Conservation (phyloP, 78 protist genomes). For the Bodo saltans region DNA sequence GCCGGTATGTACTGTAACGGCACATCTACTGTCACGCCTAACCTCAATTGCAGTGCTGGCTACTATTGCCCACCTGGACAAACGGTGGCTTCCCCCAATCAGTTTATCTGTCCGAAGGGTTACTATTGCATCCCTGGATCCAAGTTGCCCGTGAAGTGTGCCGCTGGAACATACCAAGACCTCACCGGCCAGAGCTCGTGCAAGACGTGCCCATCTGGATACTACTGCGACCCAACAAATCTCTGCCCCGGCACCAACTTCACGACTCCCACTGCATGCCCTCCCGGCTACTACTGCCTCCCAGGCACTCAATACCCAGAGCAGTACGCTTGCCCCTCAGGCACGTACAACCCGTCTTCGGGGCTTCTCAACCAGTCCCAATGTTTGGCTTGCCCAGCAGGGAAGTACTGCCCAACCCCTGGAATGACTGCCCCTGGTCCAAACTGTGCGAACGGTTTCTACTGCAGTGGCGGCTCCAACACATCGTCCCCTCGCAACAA, state of each 20-base stretch:
- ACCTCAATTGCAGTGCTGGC: constrained; percentile 32
- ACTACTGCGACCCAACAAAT: not conserved
- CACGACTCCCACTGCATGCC: not conserved
- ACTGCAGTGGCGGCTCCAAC: too few relatives aligned
- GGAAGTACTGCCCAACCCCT: not conserved
- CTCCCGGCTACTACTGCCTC: not conserved
- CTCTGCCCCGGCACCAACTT: not conserved
- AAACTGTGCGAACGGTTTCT: too few relatives aligned
- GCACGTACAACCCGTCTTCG: not conserved
- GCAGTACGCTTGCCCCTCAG: not conserved
- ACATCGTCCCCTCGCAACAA: too few relatives aligned
- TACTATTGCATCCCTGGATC: constrained; percentile 42
- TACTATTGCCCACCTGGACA: constrained; percentile 44
- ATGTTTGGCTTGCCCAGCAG: not conserved
- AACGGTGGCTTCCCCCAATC: not conserved
- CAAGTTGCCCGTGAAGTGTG: too few relatives aligned
- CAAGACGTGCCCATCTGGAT: not conserved
- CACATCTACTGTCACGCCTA: constrained; percentile 9
- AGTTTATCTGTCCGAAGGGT: constrained; percentile 31
- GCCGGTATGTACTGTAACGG: constrained; percentile 49
- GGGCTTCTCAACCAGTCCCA: not conserved
- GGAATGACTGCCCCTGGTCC: too few relatives aligned
- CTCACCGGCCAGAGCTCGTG: not conserved
- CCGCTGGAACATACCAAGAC: not conserved
- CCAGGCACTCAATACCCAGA: not conserved